Evolutionary conservation across 2,329 filamentous ascomycete genomes (phyloP), one percentile per base, ranked within the genome.

Genomic region (Penicillium sp.): DNA sequence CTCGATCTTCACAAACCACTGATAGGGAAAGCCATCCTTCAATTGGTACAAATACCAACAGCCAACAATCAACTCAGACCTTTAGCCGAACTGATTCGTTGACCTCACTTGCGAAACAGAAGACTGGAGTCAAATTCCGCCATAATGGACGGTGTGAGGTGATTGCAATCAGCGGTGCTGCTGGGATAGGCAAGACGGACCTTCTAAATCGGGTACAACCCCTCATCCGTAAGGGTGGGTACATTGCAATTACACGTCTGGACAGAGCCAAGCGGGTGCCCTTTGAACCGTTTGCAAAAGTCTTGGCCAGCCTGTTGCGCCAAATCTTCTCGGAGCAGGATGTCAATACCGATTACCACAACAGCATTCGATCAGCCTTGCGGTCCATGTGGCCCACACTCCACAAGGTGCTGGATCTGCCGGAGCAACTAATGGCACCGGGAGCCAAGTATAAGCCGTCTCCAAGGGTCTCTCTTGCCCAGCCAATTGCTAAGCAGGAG

Each of bases 311-410:
- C 37, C 72, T 88, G 19, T 83, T 88, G 55, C 80, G 85, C 26
- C 85, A 88, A 60, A 86, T 88, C 7, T 88, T 88, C 65, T 86
- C 84, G 1, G 85, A 88, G 66, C 81, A 82, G 35, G 84, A 88
- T 69, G 82, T 88, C 16, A 80, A 76, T 10, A 85, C 84, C 1
- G 80, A 84, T 0, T 88, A 87, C 58, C 85, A 88, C 64, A 80
- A 85, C 57, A 82, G 79, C 59, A 74, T 88, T 13, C 77, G 85
- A 21, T 75, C 75, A 14, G 82, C 82, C 45, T 75, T 88, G 4
- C 78, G 79, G 47, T 83, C 83, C 10, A 80, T 85, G 59, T 88
- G 85, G 85, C 69, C 76, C 27, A 76, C 82, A 6, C 73, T 88
- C 27, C 81, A 85, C 62, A 75, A 73, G 26, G 83, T 85, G 50